Evolutionary conservation across 192 early-diverging fungal genomes (phyloP).

Genomic region (Coemansia sp.): DNA sequence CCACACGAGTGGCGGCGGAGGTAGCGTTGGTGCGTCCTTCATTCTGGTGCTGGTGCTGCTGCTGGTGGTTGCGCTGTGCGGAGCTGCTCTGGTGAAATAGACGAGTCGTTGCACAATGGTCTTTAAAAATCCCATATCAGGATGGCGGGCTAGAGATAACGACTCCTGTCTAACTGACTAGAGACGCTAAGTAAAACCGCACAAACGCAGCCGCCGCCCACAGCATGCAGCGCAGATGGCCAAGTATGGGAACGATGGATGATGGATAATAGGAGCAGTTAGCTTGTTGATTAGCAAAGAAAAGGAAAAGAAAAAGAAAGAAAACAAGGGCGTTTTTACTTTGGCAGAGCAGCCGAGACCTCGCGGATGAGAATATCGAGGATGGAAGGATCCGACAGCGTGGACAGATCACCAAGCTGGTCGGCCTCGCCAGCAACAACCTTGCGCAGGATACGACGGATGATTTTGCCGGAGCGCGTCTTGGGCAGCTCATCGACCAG

Average conservation of each 20-base stretch:
- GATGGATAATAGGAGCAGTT: no score
- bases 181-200: no score
- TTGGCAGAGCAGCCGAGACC: constrained; percentile 33
- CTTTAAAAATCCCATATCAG: no score
- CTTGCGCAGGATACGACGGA: constrained; percentile 94
- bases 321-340: constrained; percentile 8
- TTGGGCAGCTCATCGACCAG: constrained; percentile 90
- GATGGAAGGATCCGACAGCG: constrained; percentile 80
- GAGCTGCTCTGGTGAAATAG: no score
- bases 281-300: background rate
- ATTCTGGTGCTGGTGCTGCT: background rate
- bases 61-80: no score
- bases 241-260: no score
- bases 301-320: background rate
- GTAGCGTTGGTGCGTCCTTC: background rate
- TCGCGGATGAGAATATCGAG: constrained; percentile 57
- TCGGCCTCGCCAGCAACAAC: constrained; percentile 82
- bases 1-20: constrained; percentile 46
- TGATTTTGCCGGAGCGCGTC: constrained; percentile 95
- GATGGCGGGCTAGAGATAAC: no score
- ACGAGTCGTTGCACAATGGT: no score
- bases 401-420: constrained; percentile 85
- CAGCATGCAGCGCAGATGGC: no score
- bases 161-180: no score
- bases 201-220: no score